A percentile compares a stretch with the other conserved stretches of the same genome.
Conservation (phyloP, 202 grass and related monocot species). For the Panicum virgatum region DNA sequence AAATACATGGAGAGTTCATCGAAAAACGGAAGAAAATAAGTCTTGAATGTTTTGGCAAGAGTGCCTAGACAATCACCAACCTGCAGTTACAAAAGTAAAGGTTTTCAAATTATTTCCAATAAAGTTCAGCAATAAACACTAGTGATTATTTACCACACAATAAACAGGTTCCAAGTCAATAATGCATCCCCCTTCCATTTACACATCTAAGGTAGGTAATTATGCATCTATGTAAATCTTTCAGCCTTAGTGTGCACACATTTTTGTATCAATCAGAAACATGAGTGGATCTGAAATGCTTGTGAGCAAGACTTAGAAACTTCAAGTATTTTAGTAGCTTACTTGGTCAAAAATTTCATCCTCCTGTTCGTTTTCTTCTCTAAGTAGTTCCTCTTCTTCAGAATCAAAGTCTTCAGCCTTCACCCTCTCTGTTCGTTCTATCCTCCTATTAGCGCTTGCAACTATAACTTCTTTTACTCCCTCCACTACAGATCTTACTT, state of each 20-base stretch:
- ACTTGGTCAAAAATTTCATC: slow-evolving; percentile 99
- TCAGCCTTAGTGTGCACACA: slow-evolving; percentile 9
- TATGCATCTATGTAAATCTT: slow-evolving; percentile 18
- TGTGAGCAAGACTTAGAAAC: slow-evolving; percentile 13
- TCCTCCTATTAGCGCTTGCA: slow-evolving; percentile 78
- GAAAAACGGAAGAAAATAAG: slow-evolving; percentile 82
- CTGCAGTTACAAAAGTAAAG: slow-evolving; percentile 50
- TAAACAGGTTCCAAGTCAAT: slow-evolving; percentile 2
- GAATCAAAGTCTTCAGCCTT: slow-evolving; percentile 97
- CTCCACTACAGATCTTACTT: slow-evolving; percentile 77
- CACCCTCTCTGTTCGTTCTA: slow-evolving; percentile 68
- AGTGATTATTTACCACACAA: not conserved
- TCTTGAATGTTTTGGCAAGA: slow-evolving; percentile 71
- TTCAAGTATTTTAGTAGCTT: slow-evolving; percentile 24
- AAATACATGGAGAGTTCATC: slow-evolving; percentile 84
- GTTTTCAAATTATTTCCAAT: slow-evolving; percentile 13
- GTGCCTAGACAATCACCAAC: slow-evolving; percentile 75
- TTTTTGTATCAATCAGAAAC: slow-evolving; percentile 21
- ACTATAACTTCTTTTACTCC: slow-evolving; percentile 90
- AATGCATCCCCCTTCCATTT: slow-evolving; percentile 10
- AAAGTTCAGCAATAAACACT: slow-evolving; percentile 15
- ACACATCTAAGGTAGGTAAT: slow-evolving; percentile 1
- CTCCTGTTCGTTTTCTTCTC: slow-evolving; percentile 99
- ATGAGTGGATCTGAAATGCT: not conserved
- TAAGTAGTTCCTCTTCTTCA: slow-evolving; percentile 88